phyloP scores from a whole-genome alignment of 2,329 filamentous ascomycete genomes.

The Cytospora piceicola region DNA sequence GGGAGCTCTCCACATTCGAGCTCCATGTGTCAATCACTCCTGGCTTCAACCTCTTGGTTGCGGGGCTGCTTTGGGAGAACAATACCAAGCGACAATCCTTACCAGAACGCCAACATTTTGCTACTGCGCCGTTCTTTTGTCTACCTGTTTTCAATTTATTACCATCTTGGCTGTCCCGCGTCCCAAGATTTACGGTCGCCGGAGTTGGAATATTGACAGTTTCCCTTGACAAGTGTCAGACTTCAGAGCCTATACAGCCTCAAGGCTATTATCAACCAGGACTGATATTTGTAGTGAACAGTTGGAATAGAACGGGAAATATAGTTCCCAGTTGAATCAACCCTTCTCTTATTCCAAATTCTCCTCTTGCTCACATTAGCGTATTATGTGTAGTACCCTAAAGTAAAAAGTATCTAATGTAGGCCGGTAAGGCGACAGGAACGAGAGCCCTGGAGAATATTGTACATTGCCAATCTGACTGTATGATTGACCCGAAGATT shows the following conservation, averaged over 20 bases:
- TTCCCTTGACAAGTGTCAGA: background rate
- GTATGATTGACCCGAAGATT: background rate
- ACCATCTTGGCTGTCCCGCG: background rate
- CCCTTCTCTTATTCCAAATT: background rate
- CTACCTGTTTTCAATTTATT: background rate
- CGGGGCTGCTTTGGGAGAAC: constrained; percentile 16
- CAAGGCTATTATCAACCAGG: background rate
- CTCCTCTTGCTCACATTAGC: background rate
- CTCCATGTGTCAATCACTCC: background rate
- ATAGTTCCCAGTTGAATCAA: background rate
- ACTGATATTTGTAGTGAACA: background rate
- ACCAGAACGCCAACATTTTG: constrained; percentile 3
- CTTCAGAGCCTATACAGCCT: background rate
- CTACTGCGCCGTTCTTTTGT: background rate
- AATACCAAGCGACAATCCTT: constrained; percentile 16
- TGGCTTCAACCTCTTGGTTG: background rate
- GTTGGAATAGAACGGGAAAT: background rate
- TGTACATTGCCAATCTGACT: background rate
- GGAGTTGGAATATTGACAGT: background rate
- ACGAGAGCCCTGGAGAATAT: background rate
- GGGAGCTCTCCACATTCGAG: constrained; percentile 16
- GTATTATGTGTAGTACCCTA: constrained; percentile 3
- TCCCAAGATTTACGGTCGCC: background rate
- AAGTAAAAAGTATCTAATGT: background rate
- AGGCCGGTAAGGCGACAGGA: background rate